Conservation (phyloP, 1,139 yeast species). For the Candida buenavistaensis region DNA sequence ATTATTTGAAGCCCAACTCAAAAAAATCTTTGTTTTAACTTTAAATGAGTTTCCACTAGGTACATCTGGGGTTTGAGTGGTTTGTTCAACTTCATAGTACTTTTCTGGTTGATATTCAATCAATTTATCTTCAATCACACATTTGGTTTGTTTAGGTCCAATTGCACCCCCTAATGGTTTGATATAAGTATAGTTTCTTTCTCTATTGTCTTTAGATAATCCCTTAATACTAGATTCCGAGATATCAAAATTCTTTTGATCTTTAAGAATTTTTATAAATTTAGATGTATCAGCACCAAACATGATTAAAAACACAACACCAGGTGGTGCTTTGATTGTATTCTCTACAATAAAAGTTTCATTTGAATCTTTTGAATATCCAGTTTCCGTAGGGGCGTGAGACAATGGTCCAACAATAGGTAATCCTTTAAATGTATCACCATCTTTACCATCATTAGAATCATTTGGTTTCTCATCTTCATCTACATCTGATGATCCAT, state of each 20-base stretch:
- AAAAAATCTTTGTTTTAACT: constrained; percentile 63
- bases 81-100: constrained; percentile 59
- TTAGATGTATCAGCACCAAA: constrained; percentile 75
- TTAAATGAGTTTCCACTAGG: constrained; percentile 88
- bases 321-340: constrained; percentile 71
- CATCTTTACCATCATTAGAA: constrained; percentile 7
- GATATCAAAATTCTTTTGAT: constrained; percentile 73
- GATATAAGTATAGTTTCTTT: constrained; percentile 66
- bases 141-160: constrained; percentile 93
- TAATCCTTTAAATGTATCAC: constrained; percentile 32
- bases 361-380: constrained; percentile 51
- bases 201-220: constrained; percentile 26
- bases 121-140: constrained; percentile 71
- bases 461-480: constrained; percentile 8
- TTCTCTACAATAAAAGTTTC: constrained; percentile 70
- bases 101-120: constrained; percentile 62
- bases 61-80: constrained; percentile 86
- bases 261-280: constrained; percentile 53
- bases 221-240: constrained; percentile 51
- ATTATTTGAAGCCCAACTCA: constrained; percentile 80
- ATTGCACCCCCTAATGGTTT: constrained; percentile 83
- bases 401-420: constrained; percentile 39
- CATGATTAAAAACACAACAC: constrained; percentile 66
- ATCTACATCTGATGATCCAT: constrained; percentile 5
- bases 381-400: constrained; percentile 37